Evolutionary conservation across 345 rosid genomes (phyloP).

Genomic region (Gossypium stocksii): DNA sequence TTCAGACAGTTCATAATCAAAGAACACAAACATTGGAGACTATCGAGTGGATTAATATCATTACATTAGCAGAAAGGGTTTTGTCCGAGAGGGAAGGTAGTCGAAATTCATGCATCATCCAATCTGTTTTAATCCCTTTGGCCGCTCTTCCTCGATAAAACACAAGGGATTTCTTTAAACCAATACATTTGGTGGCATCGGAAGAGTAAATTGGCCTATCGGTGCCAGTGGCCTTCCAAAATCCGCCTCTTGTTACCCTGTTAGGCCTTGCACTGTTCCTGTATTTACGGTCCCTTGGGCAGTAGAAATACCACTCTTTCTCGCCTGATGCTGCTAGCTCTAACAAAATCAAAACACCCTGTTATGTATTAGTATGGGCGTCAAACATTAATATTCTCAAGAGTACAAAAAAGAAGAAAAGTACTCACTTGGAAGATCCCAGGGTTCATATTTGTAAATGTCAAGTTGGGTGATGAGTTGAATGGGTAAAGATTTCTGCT

Average conservation of each 20-base stretch:
- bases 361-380: no score
- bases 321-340: constrained; percentile 72
- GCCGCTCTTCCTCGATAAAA: constrained; percentile 94
- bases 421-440: constrained; percentile 96
- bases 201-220: constrained; percentile 92
- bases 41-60: not conserved
- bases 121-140: constrained; percentile 86
- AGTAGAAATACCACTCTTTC: constrained; percentile 93
- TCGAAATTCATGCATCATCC: constrained; percentile 99
- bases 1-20: not conserved
- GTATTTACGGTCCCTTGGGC: constrained; percentile 90
- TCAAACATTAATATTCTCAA: no score
- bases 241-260: constrained; percentile 89
- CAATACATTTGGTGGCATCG: constrained; percentile 69
- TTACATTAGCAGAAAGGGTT: constrained; percentile 64
- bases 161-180: constrained; percentile 87
- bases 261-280: constrained; percentile 89
- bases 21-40: not conserved
- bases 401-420: not conserved
- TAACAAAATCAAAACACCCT: not conserved
- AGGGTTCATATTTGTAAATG: constrained; percentile 86
- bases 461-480: constrained; percentile 93
- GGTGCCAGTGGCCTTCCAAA: constrained; percentile 97
- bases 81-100: constrained; percentile 67
- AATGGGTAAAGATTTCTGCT: constrained; percentile 54